Percentiles rank a stretch among this genome's conserved stretches.
Conservation (phyloP, 1,284 basidiomycete genomes). For the Cutaneotrichosporon spelunceum region DNA sequence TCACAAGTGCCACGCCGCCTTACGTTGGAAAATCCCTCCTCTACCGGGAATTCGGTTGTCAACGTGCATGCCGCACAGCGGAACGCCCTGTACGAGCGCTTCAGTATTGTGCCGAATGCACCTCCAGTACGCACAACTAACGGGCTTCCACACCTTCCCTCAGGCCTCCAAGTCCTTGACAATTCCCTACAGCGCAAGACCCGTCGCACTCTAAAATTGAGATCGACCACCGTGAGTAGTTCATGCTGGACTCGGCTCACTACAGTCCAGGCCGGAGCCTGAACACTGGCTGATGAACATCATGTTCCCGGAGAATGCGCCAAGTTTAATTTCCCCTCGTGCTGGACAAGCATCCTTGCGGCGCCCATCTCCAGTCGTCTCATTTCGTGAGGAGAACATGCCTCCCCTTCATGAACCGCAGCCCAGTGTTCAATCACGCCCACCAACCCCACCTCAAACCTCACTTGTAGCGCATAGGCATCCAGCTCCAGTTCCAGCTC, state of each 20-base stretch:
- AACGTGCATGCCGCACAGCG: not conserved
- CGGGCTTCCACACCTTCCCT: not conserved
- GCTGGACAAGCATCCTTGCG: not conserved
- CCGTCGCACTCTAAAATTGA: not conserved
- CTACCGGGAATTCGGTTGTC: not conserved
- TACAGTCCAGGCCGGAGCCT: not conserved
- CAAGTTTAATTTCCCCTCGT: not conserved
- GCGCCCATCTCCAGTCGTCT: not conserved
- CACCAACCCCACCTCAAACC: not conserved
- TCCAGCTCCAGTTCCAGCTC: not conserved
- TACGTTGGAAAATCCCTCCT: not conserved
- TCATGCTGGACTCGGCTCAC: not conserved
- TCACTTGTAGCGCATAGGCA: not conserved
- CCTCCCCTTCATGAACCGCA: not conserved
- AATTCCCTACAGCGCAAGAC: not conserved
- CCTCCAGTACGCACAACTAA: not conserved
- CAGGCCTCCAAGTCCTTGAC: not conserved
- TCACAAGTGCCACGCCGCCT: not conserved
- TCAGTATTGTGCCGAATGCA: not conserved
- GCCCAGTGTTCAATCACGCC: not conserved
- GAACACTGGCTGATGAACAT: slow-evolving; percentile 9
- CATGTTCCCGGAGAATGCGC: slow-evolving; percentile 6
- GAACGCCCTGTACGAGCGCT: slow-evolving; percentile 2
- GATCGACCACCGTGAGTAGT: not conserved
- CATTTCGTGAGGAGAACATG: not conserved